Evolutionary conservation across 2,329 filamentous ascomycete species (phyloP), one percentile per base, ranked within the genome.

Genomic region (Zymoseptoria ardabiliae): DNA sequence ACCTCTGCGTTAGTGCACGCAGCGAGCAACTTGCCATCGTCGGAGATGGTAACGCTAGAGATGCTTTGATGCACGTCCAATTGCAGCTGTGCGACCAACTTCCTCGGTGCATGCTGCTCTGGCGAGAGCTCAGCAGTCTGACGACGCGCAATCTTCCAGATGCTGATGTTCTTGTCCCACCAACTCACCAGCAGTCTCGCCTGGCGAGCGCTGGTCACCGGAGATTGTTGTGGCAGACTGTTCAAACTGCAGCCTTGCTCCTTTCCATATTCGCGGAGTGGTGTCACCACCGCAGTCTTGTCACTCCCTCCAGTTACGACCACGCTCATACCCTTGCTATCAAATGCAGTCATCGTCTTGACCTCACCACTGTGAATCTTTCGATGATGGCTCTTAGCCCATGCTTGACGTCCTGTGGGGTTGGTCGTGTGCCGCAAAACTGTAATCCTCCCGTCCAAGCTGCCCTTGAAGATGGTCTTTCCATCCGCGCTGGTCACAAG

Each of bases 321-420:
- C 58, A 97, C 85, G 69, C 91, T 97, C 70, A 96, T 84, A 41
- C 58, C 64, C 55, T 83, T 86, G 56, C 87, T 87, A 74, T 99
- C 94, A 65, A 93, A 97, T 0, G 90, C 86, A 35, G 91, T 89
- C 85, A 97, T 90, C 1, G 91, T 85, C 77, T 97, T 97, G 69
- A 97, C 91, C 76, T 99, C 94, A 73, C 97, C 92, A 52, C 88
- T 85, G 71, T 99, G 94, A 71, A 93, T 92, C 70, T 91, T 83
- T 65, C 90, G 83, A 71, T 96, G 91, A 74, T 85, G 89, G n/a
- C 90, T 81, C 73, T 94, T 93, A 60, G 84, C 84, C 94, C 94
- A 99, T 70, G 87, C 84, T 65, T 73, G 74, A 81, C 59, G 77
- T 6, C 78, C 57, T 69, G 75, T 53, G 69, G 73, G 65, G 74